phyloP scores from a whole-genome alignment of 2,329 filamentous ascomycete genomes.

The Cladobotryum mycophilum region DNA sequence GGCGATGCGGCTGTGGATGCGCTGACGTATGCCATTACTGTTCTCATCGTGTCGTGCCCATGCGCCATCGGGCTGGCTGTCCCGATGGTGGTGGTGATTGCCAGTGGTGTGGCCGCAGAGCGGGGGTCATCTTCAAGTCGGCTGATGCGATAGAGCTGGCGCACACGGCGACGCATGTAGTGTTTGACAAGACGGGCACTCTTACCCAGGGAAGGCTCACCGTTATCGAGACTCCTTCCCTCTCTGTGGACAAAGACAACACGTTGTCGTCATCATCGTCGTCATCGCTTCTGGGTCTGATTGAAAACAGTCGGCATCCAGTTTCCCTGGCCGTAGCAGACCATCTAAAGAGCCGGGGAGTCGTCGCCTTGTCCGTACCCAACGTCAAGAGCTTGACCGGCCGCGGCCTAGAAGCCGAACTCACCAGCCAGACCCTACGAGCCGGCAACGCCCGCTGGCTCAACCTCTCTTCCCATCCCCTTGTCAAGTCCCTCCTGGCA shows the following conservation, averaged over 20 bases:
- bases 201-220: constrained; percentile 55
- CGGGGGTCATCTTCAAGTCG: constrained; percentile 65
- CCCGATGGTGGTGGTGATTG: constrained; percentile 72
- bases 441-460: constrained; percentile 50
- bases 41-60: constrained; percentile 70
- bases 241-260: neutral
- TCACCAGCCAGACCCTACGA: constrained; percentile 25
- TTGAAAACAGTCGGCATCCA: constrained; percentile 43
- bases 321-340: constrained; percentile 42
- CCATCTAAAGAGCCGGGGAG: constrained; percentile 28
- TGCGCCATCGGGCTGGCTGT: constrained; percentile 70
- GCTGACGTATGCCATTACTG: constrained; percentile 66
- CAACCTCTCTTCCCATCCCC: constrained; percentile 21
- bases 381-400: constrained; percentile 36
- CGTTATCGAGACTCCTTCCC: constrained; percentile 24
- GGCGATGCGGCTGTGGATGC: constrained; percentile 50
- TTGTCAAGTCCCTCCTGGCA: constrained; percentile 29
- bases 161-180: constrained; percentile 55
- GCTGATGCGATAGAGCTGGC: constrained; percentile 58
- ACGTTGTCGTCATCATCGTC: too few species aligned
- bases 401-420: constrained; percentile 37
- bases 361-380: constrained; percentile 17
- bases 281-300: constrained; percentile 24
- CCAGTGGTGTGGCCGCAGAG: constrained; percentile 58
- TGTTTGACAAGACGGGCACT: constrained; percentile 80